Percentiles rank a stretch among this genome's conserved stretches.
phyloP scores from a whole-genome alignment of 495 filamentous ascomycete genomes.

The Aspergillus saccharolyticus region DNA sequence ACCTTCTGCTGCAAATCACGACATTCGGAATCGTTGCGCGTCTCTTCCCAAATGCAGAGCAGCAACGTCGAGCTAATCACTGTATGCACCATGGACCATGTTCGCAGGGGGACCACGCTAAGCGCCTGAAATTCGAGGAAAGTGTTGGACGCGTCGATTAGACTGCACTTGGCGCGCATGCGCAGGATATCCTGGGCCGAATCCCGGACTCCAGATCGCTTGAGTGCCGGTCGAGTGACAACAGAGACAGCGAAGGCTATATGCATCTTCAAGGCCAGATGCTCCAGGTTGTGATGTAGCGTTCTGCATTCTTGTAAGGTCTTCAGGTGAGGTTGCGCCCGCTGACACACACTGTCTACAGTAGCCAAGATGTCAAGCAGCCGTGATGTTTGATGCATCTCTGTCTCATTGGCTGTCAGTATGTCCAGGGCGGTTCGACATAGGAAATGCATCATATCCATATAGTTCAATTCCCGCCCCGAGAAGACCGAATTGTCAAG shows the following conservation, averaged over 20 bases:
- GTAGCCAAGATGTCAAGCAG: constrained; percentile 20
- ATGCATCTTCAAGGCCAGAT: constrained; percentile 35
- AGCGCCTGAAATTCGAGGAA: constrained; percentile 34
- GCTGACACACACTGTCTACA: constrained; percentile 22
- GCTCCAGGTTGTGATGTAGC: constrained; percentile 32
- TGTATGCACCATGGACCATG: constrained; percentile 38
- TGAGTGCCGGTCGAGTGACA: constrained; percentile 33
- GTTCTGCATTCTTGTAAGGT: constrained; percentile 22
- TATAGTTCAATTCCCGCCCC: constrained; percentile 21
- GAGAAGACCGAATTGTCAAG: constrained; percentile 7
- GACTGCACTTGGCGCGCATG: constrained; percentile 22
- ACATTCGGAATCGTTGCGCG: constrained; percentile 31
- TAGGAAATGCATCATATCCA: constrained; percentile 28
- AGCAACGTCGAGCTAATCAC: constrained; percentile 34
- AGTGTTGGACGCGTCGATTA: constrained; percentile 29
- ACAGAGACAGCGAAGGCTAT: constrained; percentile 28
- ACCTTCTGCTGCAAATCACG: constrained; percentile 29
- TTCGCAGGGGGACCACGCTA: constrained; percentile 30
- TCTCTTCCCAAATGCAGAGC: constrained; percentile 38
- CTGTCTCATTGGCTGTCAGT: constrained; percentile 11
- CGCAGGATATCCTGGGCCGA: constrained; percentile 18
- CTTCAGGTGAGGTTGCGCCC: constrained; percentile 20
- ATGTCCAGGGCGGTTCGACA: constrained; percentile 27
- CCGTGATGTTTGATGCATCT: constrained; percentile 7
- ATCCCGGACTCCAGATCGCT: constrained; percentile 11